Base-by-base conservation (phyloP, 1,284 basidiomycete species). In the Erythrobasidium hasegawianum region DNA sequence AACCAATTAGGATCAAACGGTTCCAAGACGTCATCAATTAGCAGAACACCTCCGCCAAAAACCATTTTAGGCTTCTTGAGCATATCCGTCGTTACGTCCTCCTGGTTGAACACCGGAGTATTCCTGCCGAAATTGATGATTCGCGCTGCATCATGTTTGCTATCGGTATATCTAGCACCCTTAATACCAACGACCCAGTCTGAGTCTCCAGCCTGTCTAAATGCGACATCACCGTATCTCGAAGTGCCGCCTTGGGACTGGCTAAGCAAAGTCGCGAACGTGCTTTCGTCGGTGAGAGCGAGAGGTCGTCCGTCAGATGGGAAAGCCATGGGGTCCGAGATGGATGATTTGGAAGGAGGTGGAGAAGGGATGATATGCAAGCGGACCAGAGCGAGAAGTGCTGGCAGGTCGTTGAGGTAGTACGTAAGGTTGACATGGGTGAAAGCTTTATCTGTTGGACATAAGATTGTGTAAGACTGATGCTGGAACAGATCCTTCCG, bases 391-490 rank as follows among this genome's bases (percentile, higher is more conserved):
- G 80, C 80, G 45, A 82, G 81, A 33, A 97, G 81, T 13, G 69
- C 64, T 1, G 84, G 81, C 3, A 78, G 72, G 74, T 92, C 83
- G 27, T 83, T 81, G 68, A 87, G 86, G 62, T 97, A 82, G 67
- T 81, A 78, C 0, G 92, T 92, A 56, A 97, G 78, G 77, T 98
- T 95, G 74, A 89, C 78, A n/a, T 83, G 80, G 71, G 91, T 87
- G 81, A 97, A 96, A 0, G 95, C 93, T 67, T 87, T 86, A 74
- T 99, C 96, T 1, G 85, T 86, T 0, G 96, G 96, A 71, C 89
- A 90, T 3, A 99, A 82, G 0, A 99, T 76, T 0, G 90, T 93
- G 88, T 69, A 89, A 81, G 54, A 80, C 76, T 68, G 81, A 79
- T 54, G 33, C 24, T 49, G 47, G 53, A 55, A 60, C 43, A 66